A percentile compares a stretch with the other conserved stretches of the same genome.
These are phyloP conservation scores for Sarocladium strictum DNA, from an alignment of 2,329 filamentous ascomycete species.

Conservation along the genomic window DNA sequence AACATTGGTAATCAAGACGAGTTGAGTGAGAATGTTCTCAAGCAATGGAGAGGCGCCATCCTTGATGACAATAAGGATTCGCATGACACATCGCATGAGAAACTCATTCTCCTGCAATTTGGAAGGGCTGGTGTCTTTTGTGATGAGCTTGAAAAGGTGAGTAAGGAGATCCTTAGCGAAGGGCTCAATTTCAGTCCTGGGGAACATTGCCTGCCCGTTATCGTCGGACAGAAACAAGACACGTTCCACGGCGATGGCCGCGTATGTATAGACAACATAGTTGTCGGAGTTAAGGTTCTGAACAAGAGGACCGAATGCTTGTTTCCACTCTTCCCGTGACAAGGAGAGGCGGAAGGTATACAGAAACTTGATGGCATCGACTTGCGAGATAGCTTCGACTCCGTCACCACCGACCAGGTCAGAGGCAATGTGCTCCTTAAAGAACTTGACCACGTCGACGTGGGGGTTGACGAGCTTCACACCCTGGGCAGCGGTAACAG, in stretches of 20 bases:
- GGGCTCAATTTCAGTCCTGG: slow-evolving; percentile 69
- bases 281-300: slow-evolving; percentile 85
- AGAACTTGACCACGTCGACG: slow-evolving; percentile 89
- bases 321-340: slow-evolving; percentile 85
- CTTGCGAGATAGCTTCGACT: slow-evolving; percentile 81
- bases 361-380: slow-evolving; percentile 96
- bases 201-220: slow-evolving; percentile 70
- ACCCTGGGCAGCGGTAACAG: slow-evolving; percentile 79
- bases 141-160: slow-evolving; percentile 87
- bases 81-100: slow-evolving; percentile 97
- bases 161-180: slow-evolving; percentile 81
- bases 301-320: slow-evolving; percentile 82
- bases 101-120: slow-evolving; percentile 99
- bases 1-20: slow-evolving; percentile 83
- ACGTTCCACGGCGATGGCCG: slow-evolving; percentile 92
- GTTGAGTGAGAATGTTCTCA: slow-evolving; percentile 73
- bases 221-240: slow-evolving; percentile 79
- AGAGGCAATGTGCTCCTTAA: slow-evolving; percentile 85
- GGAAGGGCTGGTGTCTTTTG: slow-evolving; percentile 74
- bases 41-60: slow-evolving; percentile 70
- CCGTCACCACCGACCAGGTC: slow-evolving; percentile 69
- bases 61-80: slow-evolving; percentile 88
- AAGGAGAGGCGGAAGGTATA: slow-evolving; percentile 96
- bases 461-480: slow-evolving; percentile 84
- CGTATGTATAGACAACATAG: slow-evolving; percentile 97